Percentiles rank a stretch among this genome's conserved stretches.
These are phyloP conservation scores for Thraustotheca clavata DNA, from an alignment of 352 stramenopile genomes.

Conservation along the genomic window DNA sequence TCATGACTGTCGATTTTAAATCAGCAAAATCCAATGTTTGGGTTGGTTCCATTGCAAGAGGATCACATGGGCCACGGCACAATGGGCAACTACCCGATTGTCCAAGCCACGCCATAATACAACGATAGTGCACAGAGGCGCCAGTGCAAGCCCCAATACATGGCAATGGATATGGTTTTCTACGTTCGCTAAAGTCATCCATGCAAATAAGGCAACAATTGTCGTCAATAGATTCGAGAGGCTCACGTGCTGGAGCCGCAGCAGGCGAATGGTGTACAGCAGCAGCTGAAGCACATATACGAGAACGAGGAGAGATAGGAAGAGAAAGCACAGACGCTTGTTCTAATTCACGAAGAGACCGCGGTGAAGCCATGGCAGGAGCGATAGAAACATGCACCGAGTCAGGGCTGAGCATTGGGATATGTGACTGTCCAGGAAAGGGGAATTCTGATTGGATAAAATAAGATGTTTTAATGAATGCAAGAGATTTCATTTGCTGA, in stretches of 20 bases:
- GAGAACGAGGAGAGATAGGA: not conserved
- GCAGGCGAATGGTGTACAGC: conserved; percentile 14
- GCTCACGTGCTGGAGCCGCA: not conserved
- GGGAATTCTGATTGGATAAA: too few relatives aligned
- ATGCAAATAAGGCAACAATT: conserved; percentile 76
- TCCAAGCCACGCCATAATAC: conserved; percentile 83
- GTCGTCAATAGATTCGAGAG: conserved; percentile 8
- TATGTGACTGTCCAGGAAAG: too few relatives aligned
- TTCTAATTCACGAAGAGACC: conserved; percentile 7
- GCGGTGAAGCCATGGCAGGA: not conserved
- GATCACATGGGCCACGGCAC: conserved; percentile 70
- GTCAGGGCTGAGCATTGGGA: not conserved
- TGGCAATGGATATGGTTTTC: conserved; percentile 77
- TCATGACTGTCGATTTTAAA: conserved; percentile 64
- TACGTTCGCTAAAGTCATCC: conserved; percentile 79
- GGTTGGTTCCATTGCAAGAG: conserved; percentile 70
- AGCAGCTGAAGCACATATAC: not conserved
- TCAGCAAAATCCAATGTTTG: conserved; percentile 72
- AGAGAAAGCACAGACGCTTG: not conserved
- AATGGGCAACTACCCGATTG: conserved; percentile 77
- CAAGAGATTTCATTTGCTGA: too few relatives aligned
- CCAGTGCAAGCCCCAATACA: conserved; percentile 70
- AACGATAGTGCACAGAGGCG: conserved; percentile 77
- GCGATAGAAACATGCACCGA: conserved; percentile 1
- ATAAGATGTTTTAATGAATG: too few relatives aligned